Base-by-base conservation (phyloP, 371 early-diverging fungal species). In the Circinella minor region DNA sequence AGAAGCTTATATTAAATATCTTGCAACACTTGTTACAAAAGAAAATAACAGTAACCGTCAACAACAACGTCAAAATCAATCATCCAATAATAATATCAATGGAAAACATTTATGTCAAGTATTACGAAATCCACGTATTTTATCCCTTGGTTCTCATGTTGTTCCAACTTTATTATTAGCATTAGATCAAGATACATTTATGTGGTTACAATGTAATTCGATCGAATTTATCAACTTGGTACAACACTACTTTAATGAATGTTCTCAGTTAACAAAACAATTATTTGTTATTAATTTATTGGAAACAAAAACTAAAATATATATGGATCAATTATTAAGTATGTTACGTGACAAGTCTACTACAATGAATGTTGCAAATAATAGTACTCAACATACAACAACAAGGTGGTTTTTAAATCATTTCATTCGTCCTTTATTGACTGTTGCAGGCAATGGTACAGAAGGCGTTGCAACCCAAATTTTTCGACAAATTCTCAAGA, bases 341-440 rank as follows among this genome's bases (percentile, higher is more conserved):
- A 71, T 64, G 63, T 62, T 81, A 7, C 57, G 57, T 34, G 57
- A 57, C 11, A 59, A 72, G 37, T 65, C 66, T 1, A 63, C 65
- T 11, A 72, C 78, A 72, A 38, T 61, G 11, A 71, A 69, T 11
- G 61, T 62, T 1, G 67, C 61, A 27, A 59, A 67, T 0, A 62
- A 48, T 20, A 61, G 14, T 9, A 4, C 4, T n/a, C 8, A 5
- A 14, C 17, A 18, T 17, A 14, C n/a, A 39, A n/a, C 46, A 18
- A 15, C 67, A 0, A 43, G 37, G 4, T 82, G 82, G 82, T 82
- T 82, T 49, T 55, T 63, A 15, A 69, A 77, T 18, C 80, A 82
- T 59, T 82, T 80, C 61, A 38, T 80, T 36, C 65, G 64, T 1
- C 63, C 71, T 37, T 55, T 82, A 3, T 43, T 82, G 3, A 60